Conservation (phyloP, 169 alveolate species). For the Babesia sp. region DNA sequence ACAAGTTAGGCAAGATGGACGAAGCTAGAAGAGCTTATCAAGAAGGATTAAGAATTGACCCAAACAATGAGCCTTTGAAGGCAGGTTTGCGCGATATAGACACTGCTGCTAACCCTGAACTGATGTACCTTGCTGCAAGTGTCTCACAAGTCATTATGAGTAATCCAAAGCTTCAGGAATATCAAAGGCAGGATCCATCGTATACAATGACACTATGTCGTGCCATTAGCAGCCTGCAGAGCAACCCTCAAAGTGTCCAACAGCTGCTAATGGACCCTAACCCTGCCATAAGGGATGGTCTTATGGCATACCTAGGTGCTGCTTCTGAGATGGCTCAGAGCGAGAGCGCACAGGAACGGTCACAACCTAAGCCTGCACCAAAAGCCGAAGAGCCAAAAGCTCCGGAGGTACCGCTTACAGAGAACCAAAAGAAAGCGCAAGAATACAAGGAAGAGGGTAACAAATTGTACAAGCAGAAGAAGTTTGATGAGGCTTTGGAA, state of each 20-base stretch:
- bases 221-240: conserved; percentile 17
- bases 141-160: conserved; percentile 36
- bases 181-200: conserved; percentile 61
- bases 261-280: conserved; percentile 53
- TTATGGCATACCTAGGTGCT: conserved; percentile 56
- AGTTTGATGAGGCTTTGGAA: conserved; percentile 92
- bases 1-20: conserved; percentile 76
- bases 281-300: conserved; percentile 61
- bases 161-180: conserved; percentile 55
- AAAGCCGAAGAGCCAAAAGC: conserved; percentile 40
- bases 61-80: conserved; percentile 82
- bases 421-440: conserved; percentile 67
- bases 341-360: conserved; percentile 28
- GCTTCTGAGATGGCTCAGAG: conserved; percentile 38
- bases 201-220: conserved; percentile 44
- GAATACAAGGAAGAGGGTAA: conserved; percentile 81
- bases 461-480: conserved; percentile 84
- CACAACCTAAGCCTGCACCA: conserved; percentile 47
- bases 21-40: conserved; percentile 87
- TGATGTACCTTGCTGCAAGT: conserved; percentile 35
- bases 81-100: conserved; percentile 81
- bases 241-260: conserved; percentile 52
- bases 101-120: conserved; percentile 49
- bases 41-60: conserved; percentile 88
- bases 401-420: conserved; percentile 59